phyloP scores from a whole-genome alignment of 2,329 filamentous ascomycete genomes.

The Ramularia endophylla region DNA sequence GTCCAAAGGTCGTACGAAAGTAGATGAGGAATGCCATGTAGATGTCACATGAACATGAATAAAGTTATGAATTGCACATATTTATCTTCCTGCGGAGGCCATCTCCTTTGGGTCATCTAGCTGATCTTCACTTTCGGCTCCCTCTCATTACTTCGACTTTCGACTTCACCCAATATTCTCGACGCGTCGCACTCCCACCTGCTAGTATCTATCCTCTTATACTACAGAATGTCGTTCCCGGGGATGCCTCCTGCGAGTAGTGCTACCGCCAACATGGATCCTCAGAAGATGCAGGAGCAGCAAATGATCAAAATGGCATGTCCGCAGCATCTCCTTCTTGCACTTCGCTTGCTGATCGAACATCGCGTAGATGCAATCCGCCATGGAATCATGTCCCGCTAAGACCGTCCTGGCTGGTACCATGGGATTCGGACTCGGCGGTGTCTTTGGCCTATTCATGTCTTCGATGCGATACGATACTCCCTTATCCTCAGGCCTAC shows the following conservation, averaged over 20 bases:
- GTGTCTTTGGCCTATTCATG: constrained; percentile 96
- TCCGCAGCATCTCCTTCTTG: background rate
- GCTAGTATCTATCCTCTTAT: background rate
- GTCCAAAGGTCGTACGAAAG: too few relatives aligned
- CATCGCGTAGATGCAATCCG: constrained; percentile 61
- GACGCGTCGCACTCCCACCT: background rate
- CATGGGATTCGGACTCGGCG: constrained; percentile 91
- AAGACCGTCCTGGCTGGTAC: constrained; percentile 87
- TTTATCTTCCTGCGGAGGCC: too few relatives aligned
- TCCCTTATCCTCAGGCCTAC: constrained; percentile 56
- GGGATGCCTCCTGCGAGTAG: constrained; percentile 11
- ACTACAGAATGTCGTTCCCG: constrained; percentile 15
- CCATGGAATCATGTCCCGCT: constrained; percentile 86
- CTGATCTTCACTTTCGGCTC: background rate
- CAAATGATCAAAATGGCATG: constrained; percentile 44
- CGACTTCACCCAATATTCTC: background rate
- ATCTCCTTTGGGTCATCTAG: background rate
- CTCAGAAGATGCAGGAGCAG: constrained; percentile 38
- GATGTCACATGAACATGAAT: too few relatives aligned
- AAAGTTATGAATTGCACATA: too few relatives aligned
- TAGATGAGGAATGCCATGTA: too few relatives aligned
- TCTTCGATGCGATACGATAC: constrained; percentile 99
- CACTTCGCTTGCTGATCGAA: too few relatives aligned
- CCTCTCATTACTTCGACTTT: background rate
- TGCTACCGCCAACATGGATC: constrained; percentile 19